A percentile compares a stretch with the other conserved stretches of the same genome.
phyloP scores from a whole-genome alignment of 2,329 filamentous ascomycete genomes.

The Metarhizium rileyi region DNA sequence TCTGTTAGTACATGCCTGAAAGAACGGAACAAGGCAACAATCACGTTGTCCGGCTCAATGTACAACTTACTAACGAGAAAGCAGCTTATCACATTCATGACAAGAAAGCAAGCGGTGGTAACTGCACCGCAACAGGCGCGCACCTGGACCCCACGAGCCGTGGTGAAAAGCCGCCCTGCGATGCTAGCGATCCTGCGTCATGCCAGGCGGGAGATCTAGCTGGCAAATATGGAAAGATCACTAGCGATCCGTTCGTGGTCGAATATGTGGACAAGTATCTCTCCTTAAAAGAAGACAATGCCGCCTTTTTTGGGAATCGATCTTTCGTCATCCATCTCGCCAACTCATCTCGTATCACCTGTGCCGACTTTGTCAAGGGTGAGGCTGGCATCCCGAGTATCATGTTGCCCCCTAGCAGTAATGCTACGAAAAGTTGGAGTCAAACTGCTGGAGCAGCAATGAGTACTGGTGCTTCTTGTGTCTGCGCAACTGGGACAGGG shows the following conservation, averaged over 20 bases:
- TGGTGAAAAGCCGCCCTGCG: conserved; percentile 52
- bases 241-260: conserved; percentile 36
- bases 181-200: conserved; percentile 43
- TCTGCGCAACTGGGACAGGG: too few relatives aligned
- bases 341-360: conserved; percentile 55
- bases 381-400: background rate
- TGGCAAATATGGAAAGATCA: conserved; percentile 62
- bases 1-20: conserved; percentile 36
- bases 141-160: conserved; percentile 65
- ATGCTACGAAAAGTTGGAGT: too few relatives aligned
- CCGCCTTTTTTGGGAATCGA: conserved; percentile 55
- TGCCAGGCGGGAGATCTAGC: conserved; percentile 71
- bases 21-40: background rate
- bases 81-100: conserved; percentile 66
- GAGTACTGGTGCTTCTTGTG: too few relatives aligned
- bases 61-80: background rate
- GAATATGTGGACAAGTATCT: conserved; percentile 48
- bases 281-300: conserved; percentile 39
- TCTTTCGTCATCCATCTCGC: conserved; percentile 55
- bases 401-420: background rate
- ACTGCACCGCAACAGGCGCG: conserved; percentile 57
- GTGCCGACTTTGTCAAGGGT: conserved; percentile 45
- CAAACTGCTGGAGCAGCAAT: too few relatives aligned
- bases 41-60: background rate
- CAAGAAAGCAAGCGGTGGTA: conserved; percentile 50